Evolutionary conservation across 768 basidiomycete species (phyloP).

Genomic region (Phylloporus sp.): DNA sequence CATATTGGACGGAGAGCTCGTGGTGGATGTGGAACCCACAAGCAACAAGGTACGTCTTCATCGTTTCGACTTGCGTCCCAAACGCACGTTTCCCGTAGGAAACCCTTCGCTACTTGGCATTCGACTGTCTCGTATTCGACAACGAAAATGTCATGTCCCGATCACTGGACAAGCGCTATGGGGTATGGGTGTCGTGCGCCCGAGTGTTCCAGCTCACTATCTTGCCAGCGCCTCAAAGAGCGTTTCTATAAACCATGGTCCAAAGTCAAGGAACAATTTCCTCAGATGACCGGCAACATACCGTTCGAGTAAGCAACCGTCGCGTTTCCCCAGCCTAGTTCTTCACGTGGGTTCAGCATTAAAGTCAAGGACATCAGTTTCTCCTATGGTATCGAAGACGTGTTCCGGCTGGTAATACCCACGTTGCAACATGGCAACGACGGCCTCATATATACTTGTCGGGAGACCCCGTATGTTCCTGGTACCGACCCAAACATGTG

Average conservation of each 20-base stretch:
- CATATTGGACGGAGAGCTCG: constrained; percentile 90
- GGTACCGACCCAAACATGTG: constrained; percentile 91
- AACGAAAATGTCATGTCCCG: constrained; percentile 83
- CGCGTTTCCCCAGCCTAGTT: neutral
- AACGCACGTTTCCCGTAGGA: constrained; percentile 44
- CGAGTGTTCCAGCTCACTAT: constrained; percentile 2
- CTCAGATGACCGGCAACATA: constrained; percentile 53
- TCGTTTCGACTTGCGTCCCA: neutral
- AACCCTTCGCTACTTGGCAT: constrained; percentile 76
- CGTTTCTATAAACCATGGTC: constrained; percentile 83
- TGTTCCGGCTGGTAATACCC: constrained; percentile 81
- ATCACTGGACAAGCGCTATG: constrained; percentile 81
- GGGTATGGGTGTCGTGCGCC: constrained; percentile 45
- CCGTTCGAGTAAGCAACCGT: constrained; percentile 74
- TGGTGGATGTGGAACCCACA: constrained; percentile 78
- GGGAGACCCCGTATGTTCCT: constrained; percentile 68
- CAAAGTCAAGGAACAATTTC: constrained; percentile 63
- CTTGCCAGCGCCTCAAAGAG: constrained; percentile 48
- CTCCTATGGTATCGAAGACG: constrained; percentile 84
- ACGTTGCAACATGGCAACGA: constrained; percentile 87
- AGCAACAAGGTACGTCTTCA: constrained; percentile 55
- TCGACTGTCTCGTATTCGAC: constrained; percentile 88
- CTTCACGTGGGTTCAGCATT: constrained; percentile 48
- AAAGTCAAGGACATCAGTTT: constrained; percentile 81
- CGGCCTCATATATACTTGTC: constrained; percentile 94